phyloP scores from a whole-genome alignment of 768 basidiomycete species.

The Mycena pura region DNA sequence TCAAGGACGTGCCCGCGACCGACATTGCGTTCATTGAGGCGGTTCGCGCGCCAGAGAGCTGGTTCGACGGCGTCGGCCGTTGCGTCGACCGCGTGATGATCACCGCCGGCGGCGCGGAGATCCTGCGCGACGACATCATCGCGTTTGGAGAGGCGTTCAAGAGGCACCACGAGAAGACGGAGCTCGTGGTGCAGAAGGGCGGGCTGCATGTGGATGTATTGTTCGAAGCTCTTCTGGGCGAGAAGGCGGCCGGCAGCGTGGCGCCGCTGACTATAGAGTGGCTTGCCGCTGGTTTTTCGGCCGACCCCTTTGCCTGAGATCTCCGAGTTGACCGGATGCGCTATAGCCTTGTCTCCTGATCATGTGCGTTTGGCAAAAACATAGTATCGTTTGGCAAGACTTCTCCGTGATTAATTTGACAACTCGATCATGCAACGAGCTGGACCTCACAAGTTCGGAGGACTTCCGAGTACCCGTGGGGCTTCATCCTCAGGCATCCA shows the following conservation, averaged over 20 bases:
- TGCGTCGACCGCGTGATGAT: slow-evolving; percentile 43
- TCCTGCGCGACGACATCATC: slow-evolving; percentile 41
- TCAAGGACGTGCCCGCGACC: slow-evolving; percentile 34
- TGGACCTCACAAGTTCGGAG: too few relatives aligned
- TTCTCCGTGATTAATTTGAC: too few relatives aligned
- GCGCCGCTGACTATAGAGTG: slow-evolving; percentile 32
- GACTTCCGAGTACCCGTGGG: too few relatives aligned
- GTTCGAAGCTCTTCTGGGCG: slow-evolving; percentile 34
- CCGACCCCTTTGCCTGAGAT: not conserved
- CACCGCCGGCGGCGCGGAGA: slow-evolving; percentile 44
- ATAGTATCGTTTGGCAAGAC: too few relatives aligned
- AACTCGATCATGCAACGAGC: too few relatives aligned
- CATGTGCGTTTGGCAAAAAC: too few relatives aligned
- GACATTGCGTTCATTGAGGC: slow-evolving; percentile 41
- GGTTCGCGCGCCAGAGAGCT: slow-evolving; percentile 37
- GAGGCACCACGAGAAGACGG: slow-evolving; percentile 25
- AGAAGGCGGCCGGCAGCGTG: slow-evolving; percentile 23
- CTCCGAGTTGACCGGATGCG: too few relatives aligned
- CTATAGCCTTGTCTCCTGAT: too few relatives aligned
- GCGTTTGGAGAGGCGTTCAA: slow-evolving; percentile 30
- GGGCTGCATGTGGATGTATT: slow-evolving; percentile 47
- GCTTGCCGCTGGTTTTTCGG: slow-evolving; percentile 26
- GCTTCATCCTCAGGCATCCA: too few relatives aligned
- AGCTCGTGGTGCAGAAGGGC: slow-evolving; percentile 37
- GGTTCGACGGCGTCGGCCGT: slow-evolving; percentile 40